These are phyloP conservation scores for Diaporthe amygdali DNA, from an alignment of 2,329 filamentous ascomycete genomes.

Conservation along the genomic window DNA sequence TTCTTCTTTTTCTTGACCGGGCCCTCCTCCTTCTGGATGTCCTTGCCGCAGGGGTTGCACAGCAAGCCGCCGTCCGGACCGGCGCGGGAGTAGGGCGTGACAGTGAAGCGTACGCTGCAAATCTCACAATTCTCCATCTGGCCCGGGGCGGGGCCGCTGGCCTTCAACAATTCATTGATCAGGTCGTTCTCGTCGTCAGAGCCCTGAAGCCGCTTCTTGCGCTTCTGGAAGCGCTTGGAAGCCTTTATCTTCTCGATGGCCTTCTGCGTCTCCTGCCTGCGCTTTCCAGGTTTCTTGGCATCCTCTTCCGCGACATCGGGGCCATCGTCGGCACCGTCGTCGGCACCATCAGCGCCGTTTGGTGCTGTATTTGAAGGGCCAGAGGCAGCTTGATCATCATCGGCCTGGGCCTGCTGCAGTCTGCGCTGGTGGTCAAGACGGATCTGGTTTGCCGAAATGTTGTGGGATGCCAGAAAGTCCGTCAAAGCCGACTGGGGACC, in stretches of 20 bases:
- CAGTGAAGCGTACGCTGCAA: constrained; percentile 88
- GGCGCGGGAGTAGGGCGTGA: constrained; percentile 85
- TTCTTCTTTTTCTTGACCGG: constrained; percentile 58
- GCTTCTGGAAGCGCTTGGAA: constrained; percentile 61
- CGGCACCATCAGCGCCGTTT: constrained; percentile 29
- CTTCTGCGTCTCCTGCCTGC: constrained; percentile 51
- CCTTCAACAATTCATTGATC: constrained; percentile 52
- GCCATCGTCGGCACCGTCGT: constrained; percentile 30
- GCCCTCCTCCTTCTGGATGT: constrained; percentile 71
- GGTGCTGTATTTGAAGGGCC: constrained; percentile 23
- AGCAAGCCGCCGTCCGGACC: constrained; percentile 86
- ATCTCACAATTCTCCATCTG: constrained; percentile 88
- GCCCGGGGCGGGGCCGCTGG: constrained; percentile 67
- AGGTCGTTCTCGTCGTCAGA: constrained; percentile 57
- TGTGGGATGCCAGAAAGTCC: constrained; percentile 66
- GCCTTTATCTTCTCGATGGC: constrained; percentile 68
- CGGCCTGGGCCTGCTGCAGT: constrained; percentile 44
- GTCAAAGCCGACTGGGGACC: constrained; percentile 55
- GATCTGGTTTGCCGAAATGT: constrained; percentile 69
- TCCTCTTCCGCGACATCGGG: constrained; percentile 26
- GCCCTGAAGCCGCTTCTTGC: constrained; percentile 45
- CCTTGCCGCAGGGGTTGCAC: constrained; percentile 81
- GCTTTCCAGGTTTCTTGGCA: constrained; percentile 53
- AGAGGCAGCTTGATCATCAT: constrained; percentile 36
- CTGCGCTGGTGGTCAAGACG: constrained; percentile 51